Percentiles rank a stretch among this genome's conserved stretches.
These are phyloP conservation scores for Exophiala sp. DNA, from an alignment of 2,329 filamentous ascomycete species.

Conservation along the genomic window DNA sequence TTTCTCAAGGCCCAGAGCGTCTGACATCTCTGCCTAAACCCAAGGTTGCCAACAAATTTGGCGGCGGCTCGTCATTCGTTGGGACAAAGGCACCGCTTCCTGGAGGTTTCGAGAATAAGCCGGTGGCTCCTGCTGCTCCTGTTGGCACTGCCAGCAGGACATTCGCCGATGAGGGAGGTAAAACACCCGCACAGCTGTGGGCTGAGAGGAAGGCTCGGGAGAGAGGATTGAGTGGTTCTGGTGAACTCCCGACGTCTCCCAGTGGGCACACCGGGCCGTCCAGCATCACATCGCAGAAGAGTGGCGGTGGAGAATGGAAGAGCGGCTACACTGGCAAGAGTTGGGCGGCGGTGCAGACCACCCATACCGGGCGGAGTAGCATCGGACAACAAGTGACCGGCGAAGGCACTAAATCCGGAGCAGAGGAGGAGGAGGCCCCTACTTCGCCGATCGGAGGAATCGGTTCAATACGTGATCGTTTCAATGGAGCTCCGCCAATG, in stretches of 20 bases:
- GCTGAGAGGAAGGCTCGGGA: constrained; percentile 92
- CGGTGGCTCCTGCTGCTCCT: constrained; percentile 55
- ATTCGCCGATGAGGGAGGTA: constrained; percentile 90
- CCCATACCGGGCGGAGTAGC: constrained; percentile 61
- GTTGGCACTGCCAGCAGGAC: constrained; percentile 80
- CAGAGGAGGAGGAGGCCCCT: constrained; percentile 48
- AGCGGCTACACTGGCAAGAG: constrained; percentile 85
- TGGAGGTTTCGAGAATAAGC: constrained; percentile 57
- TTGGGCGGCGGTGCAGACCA: constrained; percentile 78
- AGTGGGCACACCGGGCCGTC: constrained; percentile 38
- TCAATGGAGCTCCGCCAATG: constrained; percentile 70
- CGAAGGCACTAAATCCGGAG: constrained; percentile 37
- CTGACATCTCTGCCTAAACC: constrained; percentile 87
- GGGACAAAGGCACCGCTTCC: constrained; percentile 88
- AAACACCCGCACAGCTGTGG: constrained; percentile 95
- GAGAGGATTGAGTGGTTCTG: constrained; percentile 52
- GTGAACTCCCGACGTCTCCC: constrained; percentile 45
- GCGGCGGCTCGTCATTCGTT: constrained; percentile 62
- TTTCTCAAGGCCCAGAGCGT: constrained; percentile 64
- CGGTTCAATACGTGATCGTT: constrained; percentile 71
- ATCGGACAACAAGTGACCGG: constrained; percentile 61
- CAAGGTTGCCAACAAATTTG: constrained; percentile 87
- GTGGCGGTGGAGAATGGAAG: constrained; percentile 73
- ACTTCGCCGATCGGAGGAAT: constrained; percentile 59
- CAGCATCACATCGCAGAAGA: constrained; percentile 63